These are phyloP conservation scores for Trichosanthes truncata DNA, from an alignment of 306 rosid genomes.

Conservation along the genomic window DNA sequence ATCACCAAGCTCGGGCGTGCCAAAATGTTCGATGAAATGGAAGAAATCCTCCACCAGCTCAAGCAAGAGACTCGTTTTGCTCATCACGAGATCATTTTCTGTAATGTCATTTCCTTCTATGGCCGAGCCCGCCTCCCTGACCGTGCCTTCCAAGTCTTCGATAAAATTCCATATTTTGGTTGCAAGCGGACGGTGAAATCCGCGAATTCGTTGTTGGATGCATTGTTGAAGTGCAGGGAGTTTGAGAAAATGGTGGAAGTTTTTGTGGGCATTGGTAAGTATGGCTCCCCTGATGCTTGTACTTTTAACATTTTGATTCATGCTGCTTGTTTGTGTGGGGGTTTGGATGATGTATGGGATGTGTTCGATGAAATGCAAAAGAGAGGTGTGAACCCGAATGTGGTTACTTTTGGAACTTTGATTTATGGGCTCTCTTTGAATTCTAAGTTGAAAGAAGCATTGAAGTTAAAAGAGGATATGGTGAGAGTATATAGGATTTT, in stretches of 20 bases:
- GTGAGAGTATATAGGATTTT: conserved; percentile 18
- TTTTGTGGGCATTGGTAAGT: conserved; percentile 6
- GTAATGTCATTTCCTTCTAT: conserved; percentile 61
- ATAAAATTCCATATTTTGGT: conserved; percentile 37
- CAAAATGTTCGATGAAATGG: conserved; percentile 66
- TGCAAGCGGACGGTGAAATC: conserved; percentile 49
- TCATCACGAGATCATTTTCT: conserved; percentile 49
- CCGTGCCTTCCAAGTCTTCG: conserved; percentile 41
- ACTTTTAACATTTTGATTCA: conserved; percentile 57
- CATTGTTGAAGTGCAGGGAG: conserved; percentile 37
- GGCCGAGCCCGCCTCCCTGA: conserved; percentile 52
- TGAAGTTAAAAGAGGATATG: conserved; percentile 48
- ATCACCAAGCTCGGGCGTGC: conserved; percentile 72
- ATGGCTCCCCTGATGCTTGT: conserved; percentile 46
- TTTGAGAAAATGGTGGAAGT: conserved; percentile 19
- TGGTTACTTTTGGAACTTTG: conserved; percentile 49
- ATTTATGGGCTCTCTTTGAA: conserved; percentile 36
- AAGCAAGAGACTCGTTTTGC: conserved; percentile 35
- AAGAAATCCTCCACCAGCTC: conserved; percentile 46
- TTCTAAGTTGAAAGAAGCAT: conserved; percentile 30
- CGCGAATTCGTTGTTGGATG: conserved; percentile 48
- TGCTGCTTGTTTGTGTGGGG: conserved; percentile 16
- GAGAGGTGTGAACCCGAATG: conserved; percentile 22
- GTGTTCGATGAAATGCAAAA: conserved; percentile 56
- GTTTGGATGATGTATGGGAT: conserved; percentile 24